These are phyloP conservation scores for Sanghuangporus baumii DNA, from an alignment of 1,284 basidiomycete species.

Conservation along the genomic window DNA sequence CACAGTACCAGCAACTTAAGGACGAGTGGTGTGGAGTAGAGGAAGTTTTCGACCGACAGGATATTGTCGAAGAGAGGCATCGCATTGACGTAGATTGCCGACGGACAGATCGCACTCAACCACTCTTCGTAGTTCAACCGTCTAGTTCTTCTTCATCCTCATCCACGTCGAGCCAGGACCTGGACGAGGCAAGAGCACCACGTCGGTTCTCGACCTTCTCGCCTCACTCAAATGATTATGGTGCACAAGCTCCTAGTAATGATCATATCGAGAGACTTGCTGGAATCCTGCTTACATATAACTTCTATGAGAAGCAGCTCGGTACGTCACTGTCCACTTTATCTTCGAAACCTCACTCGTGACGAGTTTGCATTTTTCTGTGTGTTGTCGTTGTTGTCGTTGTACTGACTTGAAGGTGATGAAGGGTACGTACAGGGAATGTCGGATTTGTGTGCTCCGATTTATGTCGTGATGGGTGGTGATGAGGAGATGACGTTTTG, in stretches of 20 bases:
- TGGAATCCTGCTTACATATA: conserved; percentile 86
- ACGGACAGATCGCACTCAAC: conserved; percentile 90
- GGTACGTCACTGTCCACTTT: conserved; percentile 43
- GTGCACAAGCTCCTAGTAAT: conserved; percentile 81
- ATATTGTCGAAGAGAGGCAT: conserved; percentile 84
- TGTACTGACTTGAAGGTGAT: conserved; percentile 22
- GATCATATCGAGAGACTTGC: conserved; percentile 79
- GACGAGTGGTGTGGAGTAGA: conserved; percentile 77
- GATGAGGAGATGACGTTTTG: conserved; percentile 92
- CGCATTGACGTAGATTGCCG: conserved; percentile 95
- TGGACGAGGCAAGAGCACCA: conserved; percentile 46
- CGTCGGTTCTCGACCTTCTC: conserved; percentile 64
- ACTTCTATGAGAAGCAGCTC: conserved; percentile 84
- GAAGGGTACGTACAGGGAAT: conserved; percentile 92
- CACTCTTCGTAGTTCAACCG: conserved; percentile 65
- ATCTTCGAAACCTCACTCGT: conserved; percentile 22
- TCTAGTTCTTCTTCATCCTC: conserved; percentile 26
- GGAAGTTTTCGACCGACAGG: conserved; percentile 72
- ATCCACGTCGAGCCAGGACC: conserved; percentile 28
- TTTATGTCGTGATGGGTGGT: conserved; percentile 87
- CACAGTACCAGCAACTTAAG: conserved; percentile 65
- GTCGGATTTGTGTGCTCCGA: conserved; percentile 92
- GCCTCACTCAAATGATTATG: conserved; percentile 63
- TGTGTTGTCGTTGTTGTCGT: neutral
- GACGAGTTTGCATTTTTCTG: conserved; percentile 18